Evolutionary conservation across 1,284 basidiomycete species (phyloP).

Genomic region (Puccinia polysora): DNA sequence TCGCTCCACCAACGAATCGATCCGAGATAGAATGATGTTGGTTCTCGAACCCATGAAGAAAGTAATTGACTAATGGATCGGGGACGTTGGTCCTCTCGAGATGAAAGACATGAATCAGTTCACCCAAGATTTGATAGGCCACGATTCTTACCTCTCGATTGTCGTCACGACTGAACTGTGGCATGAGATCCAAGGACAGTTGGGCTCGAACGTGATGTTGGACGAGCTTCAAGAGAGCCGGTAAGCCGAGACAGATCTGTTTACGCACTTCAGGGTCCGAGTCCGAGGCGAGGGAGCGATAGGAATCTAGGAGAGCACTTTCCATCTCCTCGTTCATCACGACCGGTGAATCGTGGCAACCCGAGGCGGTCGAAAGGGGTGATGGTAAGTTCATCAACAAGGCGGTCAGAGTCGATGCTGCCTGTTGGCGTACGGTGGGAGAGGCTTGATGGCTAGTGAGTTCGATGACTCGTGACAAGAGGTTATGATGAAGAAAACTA

Average conservation of each 20-base stretch:
- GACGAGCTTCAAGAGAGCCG: slow-evolving; percentile 10
- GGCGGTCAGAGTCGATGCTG: slow-evolving; percentile 14
- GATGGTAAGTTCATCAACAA: slow-evolving; percentile 22
- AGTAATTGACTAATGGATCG: slow-evolving; percentile 20
- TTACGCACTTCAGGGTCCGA: slow-evolving; percentile 25
- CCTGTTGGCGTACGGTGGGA: slow-evolving; percentile 26
- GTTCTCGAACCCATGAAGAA: slow-evolving; percentile 21
- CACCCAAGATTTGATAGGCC: slow-evolving; percentile 24
- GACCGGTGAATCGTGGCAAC: neutral
- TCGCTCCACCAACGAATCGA: neutral
- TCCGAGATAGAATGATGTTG: slow-evolving; percentile 18
- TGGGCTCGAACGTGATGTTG: slow-evolving; percentile 7
- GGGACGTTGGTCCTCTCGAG: slow-evolving; percentile 22
- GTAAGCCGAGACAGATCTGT: slow-evolving; percentile 32
- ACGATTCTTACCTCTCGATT: slow-evolving; percentile 19
- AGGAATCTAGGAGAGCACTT: neutral
- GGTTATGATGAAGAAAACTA: slow-evolving; percentile 6
- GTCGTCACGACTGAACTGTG: slow-evolving; percentile 24
- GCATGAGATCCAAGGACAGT: slow-evolving; percentile 12
- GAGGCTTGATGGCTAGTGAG: neutral
- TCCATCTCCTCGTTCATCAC: slow-evolving; percentile 12
- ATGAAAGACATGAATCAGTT: slow-evolving; percentile 36
- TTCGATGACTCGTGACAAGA: slow-evolving; percentile 16
- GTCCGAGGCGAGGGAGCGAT: slow-evolving; percentile 11
- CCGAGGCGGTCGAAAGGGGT: neutral